These are phyloP conservation scores for Gossypium anomalum DNA, from an alignment of 345 rosid species.

Conservation along the genomic window DNA sequence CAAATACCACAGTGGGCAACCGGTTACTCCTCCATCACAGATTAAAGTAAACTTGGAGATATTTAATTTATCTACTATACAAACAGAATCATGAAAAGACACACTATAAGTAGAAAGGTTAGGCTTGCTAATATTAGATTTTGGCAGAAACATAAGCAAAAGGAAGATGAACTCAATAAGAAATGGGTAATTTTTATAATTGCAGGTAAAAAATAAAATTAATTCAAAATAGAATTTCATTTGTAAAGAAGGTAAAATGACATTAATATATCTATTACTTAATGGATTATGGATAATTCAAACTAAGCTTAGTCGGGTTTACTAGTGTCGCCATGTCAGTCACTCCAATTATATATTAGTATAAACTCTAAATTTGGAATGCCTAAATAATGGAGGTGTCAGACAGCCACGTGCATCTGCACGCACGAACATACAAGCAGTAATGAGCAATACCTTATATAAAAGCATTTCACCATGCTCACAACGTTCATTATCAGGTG, in stretches of 20 bases:
- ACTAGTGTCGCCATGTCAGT: not conserved
- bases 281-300: not conserved
- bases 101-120: not conserved
- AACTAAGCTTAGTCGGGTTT: not conserved
- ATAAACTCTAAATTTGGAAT: slow-evolving; percentile 3
- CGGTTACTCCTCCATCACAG: no score
- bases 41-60: not conserved
- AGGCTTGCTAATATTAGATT: not conserved
- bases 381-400: not conserved
- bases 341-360: not conserved
- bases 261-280: not conserved
- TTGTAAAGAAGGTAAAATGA: not conserved
- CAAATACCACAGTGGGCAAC: not conserved
- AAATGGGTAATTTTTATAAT: not conserved
- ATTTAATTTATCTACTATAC: not conserved
- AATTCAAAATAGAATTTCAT: not conserved
- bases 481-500: slow-evolving; percentile 92
- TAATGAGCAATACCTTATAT: slow-evolving; percentile 60
- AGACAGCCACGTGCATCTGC: not conserved
- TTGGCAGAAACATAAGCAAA: not conserved
- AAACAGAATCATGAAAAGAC: not conserved
- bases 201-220: not conserved
- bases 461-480: slow-evolving; percentile 98
- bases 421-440: not conserved
- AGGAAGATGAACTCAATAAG: not conserved